Base-by-base conservation (phyloP, 257 asterid genomes). In the Solanum sitiens region DNA sequence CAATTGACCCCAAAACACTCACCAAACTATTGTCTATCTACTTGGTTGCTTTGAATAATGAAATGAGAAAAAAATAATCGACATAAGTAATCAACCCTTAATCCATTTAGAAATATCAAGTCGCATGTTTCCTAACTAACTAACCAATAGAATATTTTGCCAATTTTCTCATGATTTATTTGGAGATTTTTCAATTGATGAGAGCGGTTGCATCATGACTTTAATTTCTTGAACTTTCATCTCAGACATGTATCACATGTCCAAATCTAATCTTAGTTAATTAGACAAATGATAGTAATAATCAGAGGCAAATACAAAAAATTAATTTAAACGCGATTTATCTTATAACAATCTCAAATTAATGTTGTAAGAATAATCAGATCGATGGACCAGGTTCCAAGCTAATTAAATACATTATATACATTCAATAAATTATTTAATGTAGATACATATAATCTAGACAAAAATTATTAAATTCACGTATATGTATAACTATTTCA, bases 241-340 rank as follows among this genome's bases (percentile, higher is more conserved):
- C 67, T 27, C 15, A 50, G 63, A 44, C 59, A 77, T 59, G 25
- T 45, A 8, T 14, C 85, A 79, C 42, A 8, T 45, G 16, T 45
- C 16, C 4, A 8, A 79, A 79, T 44, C 18, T 18, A 27, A 15
- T 56, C 39, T 79, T 15, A 44, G 7, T 45, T 79, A 27, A 0
- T 79, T 45, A 79, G 11, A 79, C 0, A 45, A 8, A 14, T 44
- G 9, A 1, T 45, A 45, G 42, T 79, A 79, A 8, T 75, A 42
- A 76, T 40, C 2, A 71, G 3, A 16, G n/a, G 42, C 9, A 14
- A 68, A 6, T 27, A 27, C 0, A 27, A 27, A 25, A 6, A 12
- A 2, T n/a, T 63, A 63, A 11, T 27, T 67, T n/a, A 53, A 13
- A 0, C 14, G 0, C 0, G 0, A 5, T 6, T 68, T 14, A 18